phyloP scores from a whole-genome alignment of 768 basidiomycete species.

The Pleurotus sapidus region DNA sequence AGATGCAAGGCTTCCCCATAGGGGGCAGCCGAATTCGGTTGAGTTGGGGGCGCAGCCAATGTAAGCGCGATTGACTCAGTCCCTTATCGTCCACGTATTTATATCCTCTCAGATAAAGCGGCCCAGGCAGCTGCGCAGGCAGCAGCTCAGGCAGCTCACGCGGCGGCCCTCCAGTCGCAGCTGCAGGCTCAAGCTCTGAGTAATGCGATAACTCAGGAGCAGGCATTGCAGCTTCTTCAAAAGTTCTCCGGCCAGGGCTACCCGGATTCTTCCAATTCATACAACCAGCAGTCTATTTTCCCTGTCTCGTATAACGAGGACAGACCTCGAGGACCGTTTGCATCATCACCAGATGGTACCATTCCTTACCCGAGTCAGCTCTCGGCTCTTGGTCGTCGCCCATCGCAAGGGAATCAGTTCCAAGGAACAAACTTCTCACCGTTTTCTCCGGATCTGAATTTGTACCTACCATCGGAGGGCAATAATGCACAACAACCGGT shows the following conservation, averaged over 20 bases:
- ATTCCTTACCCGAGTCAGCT: slow-evolving; percentile 15
- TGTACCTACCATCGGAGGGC: slow-evolving; percentile 22
- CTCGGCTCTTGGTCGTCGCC: slow-evolving; percentile 17
- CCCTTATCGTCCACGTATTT: slow-evolving; percentile 1
- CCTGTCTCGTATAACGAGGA: slow-evolving; percentile 11
- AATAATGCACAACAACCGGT: slow-evolving; percentile 32
- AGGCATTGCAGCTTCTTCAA: slow-evolving; percentile 60
- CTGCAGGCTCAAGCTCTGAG: slow-evolving; percentile 18
- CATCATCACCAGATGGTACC: slow-evolving; percentile 5
- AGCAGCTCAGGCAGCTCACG: slow-evolving; percentile 57
- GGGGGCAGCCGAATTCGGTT: slow-evolving; percentile 88
- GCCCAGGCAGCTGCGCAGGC: slow-evolving; percentile 79
- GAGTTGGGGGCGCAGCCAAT: slow-evolving; percentile 94
- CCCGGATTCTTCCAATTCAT: slow-evolving; percentile 18
- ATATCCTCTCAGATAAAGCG: slow-evolving; percentile 64
- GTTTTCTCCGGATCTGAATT: slow-evolving; percentile 75
- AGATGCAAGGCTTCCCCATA: slow-evolving; percentile 96
- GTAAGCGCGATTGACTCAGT: slow-evolving; percentile 37
- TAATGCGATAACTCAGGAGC: slow-evolving; percentile 52
- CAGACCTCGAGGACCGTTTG: slow-evolving; percentile 14
- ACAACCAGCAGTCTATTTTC: slow-evolving; percentile 12
- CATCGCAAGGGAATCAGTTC: slow-evolving; percentile 29
- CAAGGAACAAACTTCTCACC: slow-evolving; percentile 58
- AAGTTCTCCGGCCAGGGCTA: slow-evolving; percentile 46
- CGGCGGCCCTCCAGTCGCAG: slow-evolving; percentile 60